Evolutionary conservation across 805 yeast genomes (phyloP).

Genomic region (Wickerhamiella sergipiensis): DNA sequence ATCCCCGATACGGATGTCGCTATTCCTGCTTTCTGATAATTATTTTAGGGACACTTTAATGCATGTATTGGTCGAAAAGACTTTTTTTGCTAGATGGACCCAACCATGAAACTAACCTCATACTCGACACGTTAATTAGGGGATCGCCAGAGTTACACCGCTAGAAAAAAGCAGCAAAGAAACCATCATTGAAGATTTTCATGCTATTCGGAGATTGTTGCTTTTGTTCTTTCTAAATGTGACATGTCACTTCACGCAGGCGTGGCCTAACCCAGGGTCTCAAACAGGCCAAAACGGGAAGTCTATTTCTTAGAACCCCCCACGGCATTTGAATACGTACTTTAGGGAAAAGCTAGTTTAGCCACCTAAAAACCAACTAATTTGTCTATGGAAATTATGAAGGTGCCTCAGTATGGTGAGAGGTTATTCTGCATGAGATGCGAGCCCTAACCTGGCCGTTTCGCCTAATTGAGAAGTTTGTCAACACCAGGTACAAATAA

Average conservation of each 20-base stretch:
- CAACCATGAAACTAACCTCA: too few species aligned
- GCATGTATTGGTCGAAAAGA: too few species aligned
- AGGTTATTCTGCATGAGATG: background rate
- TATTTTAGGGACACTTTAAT: background rate
- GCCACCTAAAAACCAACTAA: too few species aligned
- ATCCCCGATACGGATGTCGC: background rate
- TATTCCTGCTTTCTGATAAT: background rate
- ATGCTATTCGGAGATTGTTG: background rate
- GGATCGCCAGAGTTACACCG: too few species aligned
- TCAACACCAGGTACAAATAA: background rate
- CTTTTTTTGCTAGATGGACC: too few species aligned
- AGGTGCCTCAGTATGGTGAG: background rate
- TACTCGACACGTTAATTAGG: too few species aligned
- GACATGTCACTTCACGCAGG: background rate
- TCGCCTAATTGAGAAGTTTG: background rate
- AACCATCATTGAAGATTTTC: too few species aligned
- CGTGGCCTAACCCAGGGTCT: background rate
- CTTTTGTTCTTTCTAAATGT: background rate
- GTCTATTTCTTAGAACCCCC: too few species aligned
- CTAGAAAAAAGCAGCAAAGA: too few species aligned
- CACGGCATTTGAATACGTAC: too few species aligned
- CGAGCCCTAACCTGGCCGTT: background rate
- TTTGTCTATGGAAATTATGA: too few species aligned
- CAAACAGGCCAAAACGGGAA: background rate
- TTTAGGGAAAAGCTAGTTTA: too few species aligned